Evolutionary conservation across 1,284 basidiomycete genomes (phyloP), one percentile per base, ranked within the genome.

Genomic region (Entoloma clypeatum): DNA sequence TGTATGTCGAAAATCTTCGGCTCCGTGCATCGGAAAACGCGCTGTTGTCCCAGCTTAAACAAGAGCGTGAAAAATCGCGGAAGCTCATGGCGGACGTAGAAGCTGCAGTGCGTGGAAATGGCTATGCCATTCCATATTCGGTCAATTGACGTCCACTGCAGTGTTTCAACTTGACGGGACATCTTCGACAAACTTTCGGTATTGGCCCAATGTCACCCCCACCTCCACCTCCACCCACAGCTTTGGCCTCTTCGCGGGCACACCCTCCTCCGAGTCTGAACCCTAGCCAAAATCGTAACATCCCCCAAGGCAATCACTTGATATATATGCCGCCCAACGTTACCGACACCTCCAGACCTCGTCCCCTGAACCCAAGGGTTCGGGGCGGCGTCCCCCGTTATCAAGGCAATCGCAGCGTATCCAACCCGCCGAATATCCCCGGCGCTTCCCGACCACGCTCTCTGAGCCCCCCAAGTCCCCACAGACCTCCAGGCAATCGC

Each of bases 1-100:
- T 90, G 29, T 79, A 86, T 48, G 77, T 81, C 48, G 86, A 90
- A 68, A 90, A 90, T 63, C 72, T 90, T 31, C 77, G 82, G 37
- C 68, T 90, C 52, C 79, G 84, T 39, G 79, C 83, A 49, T 83
- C 85, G 17, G 83, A 88, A 63, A 86, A 88, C 54, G 75, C 81
- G 11, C 75, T 90, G 31, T 65, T 74, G 8, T 68, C 81, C 17
- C 81, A 88, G 56, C 72, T 90, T 46, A 87, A 83, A 67, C 78
- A 77, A 53, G 86, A 89, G 61, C 75, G 77, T 41, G 82, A 84
- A 59, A 86, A 80, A 62, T 82, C 84, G 17, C 68, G 75, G 51
- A 79, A 75, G 57, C 64, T 89, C 47, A 68, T 88, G 54, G 67
- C 72, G 11, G 83, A 87, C 53, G 75, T 84, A 26, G 86, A 88